These are phyloP conservation scores for Euryodendron excelsum DNA, from an alignment of 148 eudicot species.

Conservation along the genomic window DNA sequence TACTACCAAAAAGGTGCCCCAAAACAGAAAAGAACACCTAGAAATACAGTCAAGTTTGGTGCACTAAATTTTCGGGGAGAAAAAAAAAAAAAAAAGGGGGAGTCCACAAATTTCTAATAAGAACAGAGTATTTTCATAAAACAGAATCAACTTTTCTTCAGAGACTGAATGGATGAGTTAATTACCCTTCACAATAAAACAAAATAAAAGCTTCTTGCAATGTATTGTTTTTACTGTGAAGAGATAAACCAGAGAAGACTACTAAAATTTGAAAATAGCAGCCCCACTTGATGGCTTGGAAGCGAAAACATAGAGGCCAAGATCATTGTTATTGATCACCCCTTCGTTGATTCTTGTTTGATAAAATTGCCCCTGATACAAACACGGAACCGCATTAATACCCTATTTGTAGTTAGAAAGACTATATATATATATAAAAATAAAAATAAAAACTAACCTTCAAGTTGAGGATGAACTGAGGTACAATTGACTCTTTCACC, in stretches of 20 bases:
- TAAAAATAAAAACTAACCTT: conserved; percentile 45
- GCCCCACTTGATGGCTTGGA: conserved; percentile 96
- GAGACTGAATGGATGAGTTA: not conserved
- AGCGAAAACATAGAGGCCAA: conserved; percentile 77
- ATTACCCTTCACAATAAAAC: not conserved
- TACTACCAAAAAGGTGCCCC: too few relatives aligned
- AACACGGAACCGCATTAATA: not conserved
- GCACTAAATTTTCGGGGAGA: too few relatives aligned
- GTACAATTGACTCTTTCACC: conserved; percentile 78
- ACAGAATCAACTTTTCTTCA: not conserved
- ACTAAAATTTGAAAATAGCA: conserved; percentile 69
- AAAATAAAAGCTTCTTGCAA: not conserved
- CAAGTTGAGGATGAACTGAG: conserved; percentile 81
- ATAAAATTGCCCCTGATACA: conserved; percentile 66
- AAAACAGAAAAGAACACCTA: too few relatives aligned
- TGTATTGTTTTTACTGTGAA: not conserved
- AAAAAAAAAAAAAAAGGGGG: not conserved
- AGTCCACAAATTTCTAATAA: too few relatives aligned
- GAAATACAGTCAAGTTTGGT: too few relatives aligned
- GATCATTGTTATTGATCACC: conserved; percentile 59
- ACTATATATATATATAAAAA: not conserved
- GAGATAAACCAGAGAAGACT: not conserved
- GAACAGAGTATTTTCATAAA: not conserved
- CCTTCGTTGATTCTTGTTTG: conserved; percentile 81
- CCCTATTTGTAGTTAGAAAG: not conserved